Conservation (phyloP, 2,329 filamentous ascomycete genomes). For the Colletotrichum sp. region DNA sequence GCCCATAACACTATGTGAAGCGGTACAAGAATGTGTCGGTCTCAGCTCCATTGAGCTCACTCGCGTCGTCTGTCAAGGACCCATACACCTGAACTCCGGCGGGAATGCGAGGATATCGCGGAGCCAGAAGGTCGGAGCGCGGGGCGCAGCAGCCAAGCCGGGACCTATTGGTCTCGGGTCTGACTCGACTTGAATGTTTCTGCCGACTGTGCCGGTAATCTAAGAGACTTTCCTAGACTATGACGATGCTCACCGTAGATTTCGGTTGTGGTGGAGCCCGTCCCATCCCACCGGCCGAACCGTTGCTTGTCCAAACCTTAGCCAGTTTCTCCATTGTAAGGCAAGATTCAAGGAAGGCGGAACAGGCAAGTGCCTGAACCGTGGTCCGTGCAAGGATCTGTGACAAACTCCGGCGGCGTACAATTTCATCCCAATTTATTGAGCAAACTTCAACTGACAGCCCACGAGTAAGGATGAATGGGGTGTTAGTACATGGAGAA, state of each 20-base stretch:
- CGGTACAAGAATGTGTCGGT: neutral
- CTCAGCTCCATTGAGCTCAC: neutral
- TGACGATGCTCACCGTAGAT: neutral
- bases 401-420: neutral
- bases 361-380: neutral
- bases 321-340: neutral
- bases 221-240: neutral
- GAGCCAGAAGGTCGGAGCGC: neutral
- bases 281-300: neutral
- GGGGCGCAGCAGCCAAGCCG: neutral
- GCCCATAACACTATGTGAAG: neutral
- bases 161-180: neutral
- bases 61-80: neutral
- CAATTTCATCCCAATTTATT: neutral
- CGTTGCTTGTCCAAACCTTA: neutral
- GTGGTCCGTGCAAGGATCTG: too few relatives aligned
- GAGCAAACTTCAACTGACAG: neutral
- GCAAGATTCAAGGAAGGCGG: neutral
- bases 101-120: neutral
- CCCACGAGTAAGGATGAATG: neutral
- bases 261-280: neutral
- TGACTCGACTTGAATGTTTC: neutral
- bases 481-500: too few relatives aligned
- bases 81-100: neutral
- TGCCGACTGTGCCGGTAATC: neutral